Base-by-base conservation (phyloP, 1,284 basidiomycete species). In the Xerocomus alliaceus region DNA sequence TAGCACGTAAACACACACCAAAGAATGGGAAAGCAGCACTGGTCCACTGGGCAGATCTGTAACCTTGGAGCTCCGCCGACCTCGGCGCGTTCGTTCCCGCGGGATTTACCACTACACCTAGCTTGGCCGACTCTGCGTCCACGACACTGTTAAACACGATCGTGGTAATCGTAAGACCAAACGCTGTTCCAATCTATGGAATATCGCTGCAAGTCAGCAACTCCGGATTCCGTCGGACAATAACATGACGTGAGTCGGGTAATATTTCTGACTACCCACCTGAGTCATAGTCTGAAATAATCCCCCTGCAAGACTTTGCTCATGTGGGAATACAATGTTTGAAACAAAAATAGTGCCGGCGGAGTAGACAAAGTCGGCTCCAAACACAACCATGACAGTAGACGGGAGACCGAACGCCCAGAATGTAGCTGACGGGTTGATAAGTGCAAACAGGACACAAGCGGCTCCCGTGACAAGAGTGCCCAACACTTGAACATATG, bases 381-480 rank as follows among this genome's bases (percentile, higher is more conserved):
- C 93, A 46, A 92, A 81, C 28, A 93, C 92, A 17, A 84, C 78
- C 57, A 92, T 68, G 63, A 90, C 81, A 41, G 93, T 87, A 1
- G 89, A 86, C 6, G 92, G 91, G 79, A 97, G 95, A 18, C 88
- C 89, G 60, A 85, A 91, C 2, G 87, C 86, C 93, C 93, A 95
- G 74, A 91, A 97, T 1, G 86, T 75, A 5, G 81, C 81, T 5
- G 78, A 63, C 0, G 87, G 83, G 18, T 85, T 70, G 60, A 94
- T 88, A 8, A 92, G 71, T 0, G 92, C 91, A 65, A 94, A 91
- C 5, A 95, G 79, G 34, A 94, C 77, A 60, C 85, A 86, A 0
- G 90, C 89, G 20, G 81, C 66, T 1, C 83, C 81, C 0, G 93
- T 92, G n/a, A 87, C 73, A 12, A 85, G 63, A 3, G 88, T 88